phyloP scores from a whole-genome alignment of 2,329 filamentous ascomycete genomes.

The Aphanocladium album region DNA sequence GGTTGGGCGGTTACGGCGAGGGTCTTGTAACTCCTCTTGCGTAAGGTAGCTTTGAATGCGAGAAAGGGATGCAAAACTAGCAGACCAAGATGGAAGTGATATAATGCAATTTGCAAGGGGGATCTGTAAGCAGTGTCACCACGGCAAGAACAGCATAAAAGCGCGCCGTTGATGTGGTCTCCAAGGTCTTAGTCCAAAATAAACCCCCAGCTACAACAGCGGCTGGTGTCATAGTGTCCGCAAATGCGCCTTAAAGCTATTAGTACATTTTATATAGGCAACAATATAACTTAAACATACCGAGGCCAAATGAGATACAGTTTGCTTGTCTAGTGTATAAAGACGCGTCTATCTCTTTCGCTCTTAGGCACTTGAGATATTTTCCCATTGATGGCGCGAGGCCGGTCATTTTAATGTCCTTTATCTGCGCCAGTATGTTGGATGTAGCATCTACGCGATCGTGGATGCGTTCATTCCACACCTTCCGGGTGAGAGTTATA shows the following conservation, averaged over 20 bases:
- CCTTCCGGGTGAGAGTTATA: not conserved
- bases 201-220: not conserved
- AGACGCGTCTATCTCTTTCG: not conserved
- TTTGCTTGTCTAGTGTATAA: not conserved
- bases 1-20: not conserved
- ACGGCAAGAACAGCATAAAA: conserved; percentile 5
- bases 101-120: not conserved
- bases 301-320: not conserved
- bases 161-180: not conserved
- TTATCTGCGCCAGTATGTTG: conserved; percentile 4
- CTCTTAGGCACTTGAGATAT: not conserved
- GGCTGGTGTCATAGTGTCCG: not conserved
- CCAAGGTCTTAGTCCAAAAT: conserved; percentile 2
- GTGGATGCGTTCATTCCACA: not conserved
- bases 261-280: not conserved
- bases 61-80: not conserved
- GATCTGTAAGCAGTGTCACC: not conserved
- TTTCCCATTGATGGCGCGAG: not conserved
- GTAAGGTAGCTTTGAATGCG: conserved; percentile 1
- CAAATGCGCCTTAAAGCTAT: not conserved
- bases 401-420: conserved; percentile 6
- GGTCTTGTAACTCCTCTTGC: not conserved
- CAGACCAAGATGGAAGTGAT: not conserved
- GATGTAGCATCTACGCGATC: conserved; percentile 4
- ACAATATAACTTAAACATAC: not conserved